Evolutionary conservation across 2,329 filamentous ascomycete species (phyloP), one percentile per base, ranked within the genome.

Genomic region (Magnaporthiopsis incrustans): DNA sequence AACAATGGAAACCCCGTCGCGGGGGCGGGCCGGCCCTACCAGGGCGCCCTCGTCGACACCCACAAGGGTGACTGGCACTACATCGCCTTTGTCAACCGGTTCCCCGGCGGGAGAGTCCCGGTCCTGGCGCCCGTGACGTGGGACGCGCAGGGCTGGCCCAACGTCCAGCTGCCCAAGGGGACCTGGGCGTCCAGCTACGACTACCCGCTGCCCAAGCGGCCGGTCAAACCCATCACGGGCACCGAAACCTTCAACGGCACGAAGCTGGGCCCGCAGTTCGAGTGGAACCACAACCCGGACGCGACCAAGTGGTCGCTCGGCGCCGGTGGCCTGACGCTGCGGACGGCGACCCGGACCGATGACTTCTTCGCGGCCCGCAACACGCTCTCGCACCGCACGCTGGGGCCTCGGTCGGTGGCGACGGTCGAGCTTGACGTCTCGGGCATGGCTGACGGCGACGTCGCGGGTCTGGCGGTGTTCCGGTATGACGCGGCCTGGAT

Each of bases 241-340:
- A 56, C 50, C 18, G 50, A 56, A 10, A 33, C 32, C 10, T 33
- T 33, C 10, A 33, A 33, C 10, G 32, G 32, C 10, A 33, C 32
- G 32, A 33, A 7, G 32, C 50, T 56, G 50, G 50, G 50, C 3
- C 50, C 50, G 50, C 18, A 18, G 12, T 56, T 18, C 18, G 50
- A 87, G 70, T 87, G 83, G 83, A 87, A 86, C 68, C 84, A 86
- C 67, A 86, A 86, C 69, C 84, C 84, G 0, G 86, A 64, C 75
- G 71, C 0, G 73, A 71, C 14, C 18, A 56, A 25, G 79, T 78
- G 10, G 86, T 73, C 68, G 14, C 26, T 57, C 38, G 59, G 50
- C 15, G 4, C 32, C 4, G 14, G 78, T 33, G 79, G 81, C 2
- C 68, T 86, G 3, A 76, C 73, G 0, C 74, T 86, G 1, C 72